Evolutionary conservation across 2,329 filamentous ascomycete species (phyloP).

Genomic region (Fusarium neocosmosporiellum): DNA sequence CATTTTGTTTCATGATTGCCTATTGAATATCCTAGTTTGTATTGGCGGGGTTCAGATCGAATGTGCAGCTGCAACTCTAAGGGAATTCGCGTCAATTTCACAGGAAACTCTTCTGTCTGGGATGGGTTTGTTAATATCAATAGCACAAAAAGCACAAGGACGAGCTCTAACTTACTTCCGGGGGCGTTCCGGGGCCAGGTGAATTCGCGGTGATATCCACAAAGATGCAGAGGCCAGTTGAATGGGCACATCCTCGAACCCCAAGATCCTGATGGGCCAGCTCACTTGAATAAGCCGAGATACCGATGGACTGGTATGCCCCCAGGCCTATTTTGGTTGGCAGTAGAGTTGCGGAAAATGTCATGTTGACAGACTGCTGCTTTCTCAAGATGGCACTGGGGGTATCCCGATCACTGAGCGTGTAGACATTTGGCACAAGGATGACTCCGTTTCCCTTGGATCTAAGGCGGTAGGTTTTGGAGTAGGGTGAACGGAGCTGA

Average conservation of each 20-base stretch:
- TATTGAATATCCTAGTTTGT: conserved; percentile 39
- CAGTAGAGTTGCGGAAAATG: conserved; percentile 39
- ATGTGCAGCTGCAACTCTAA: conserved; percentile 33
- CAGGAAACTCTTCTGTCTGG: conserved; percentile 11
- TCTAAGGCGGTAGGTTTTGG: conserved; percentile 10
- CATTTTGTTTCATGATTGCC: conserved; percentile 12
- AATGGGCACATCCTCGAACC: conserved; percentile 39
- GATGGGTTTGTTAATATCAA: no score
- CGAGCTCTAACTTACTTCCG: background rate
- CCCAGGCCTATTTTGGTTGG: conserved; percentile 26
- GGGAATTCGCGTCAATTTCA: conserved; percentile 13
- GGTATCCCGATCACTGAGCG: conserved; percentile 44
- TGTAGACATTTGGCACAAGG: conserved; percentile 45
- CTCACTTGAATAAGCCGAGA: conserved; percentile 44
- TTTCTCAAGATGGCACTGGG: conserved; percentile 44
- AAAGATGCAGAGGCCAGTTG: conserved; percentile 34
- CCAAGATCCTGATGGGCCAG: conserved; percentile 43
- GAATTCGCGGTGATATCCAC: conserved; percentile 16
- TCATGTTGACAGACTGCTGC: conserved; percentile 47
- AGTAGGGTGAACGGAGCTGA: conserved; percentile 26
- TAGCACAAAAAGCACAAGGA: background rate
- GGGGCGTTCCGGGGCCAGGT: conserved; percentile 20
- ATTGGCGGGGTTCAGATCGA: conserved; percentile 32
- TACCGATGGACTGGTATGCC: conserved; percentile 38
- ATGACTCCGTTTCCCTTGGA: conserved; percentile 38